A percentile compares a stretch with the other conserved stretches of the same genome.
Conservation (phyloP, 73 alveolate species). For the Symbiodinium pilosum region DNA sequence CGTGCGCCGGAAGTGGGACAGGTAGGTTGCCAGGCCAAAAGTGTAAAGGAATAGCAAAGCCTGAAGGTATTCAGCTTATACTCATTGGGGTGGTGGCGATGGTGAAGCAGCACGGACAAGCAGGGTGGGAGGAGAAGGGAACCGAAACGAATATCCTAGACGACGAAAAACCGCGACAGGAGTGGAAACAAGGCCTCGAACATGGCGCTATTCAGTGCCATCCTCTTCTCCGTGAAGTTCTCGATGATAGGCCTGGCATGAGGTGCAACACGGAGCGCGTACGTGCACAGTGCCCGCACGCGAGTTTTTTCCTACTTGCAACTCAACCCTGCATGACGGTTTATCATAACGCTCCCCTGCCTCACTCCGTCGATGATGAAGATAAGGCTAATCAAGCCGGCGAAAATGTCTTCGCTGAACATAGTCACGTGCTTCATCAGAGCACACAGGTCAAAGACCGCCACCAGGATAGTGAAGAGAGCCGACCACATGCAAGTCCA, state of each 20-base stretch:
- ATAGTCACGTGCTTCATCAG: slow-evolving; percentile 66
- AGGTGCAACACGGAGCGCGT: not conserved
- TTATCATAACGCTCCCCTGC: not conserved
- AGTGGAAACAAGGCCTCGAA: not conserved
- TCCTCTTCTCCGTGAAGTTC: slow-evolving; percentile 6
- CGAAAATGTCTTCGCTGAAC: slow-evolving; percentile 78
- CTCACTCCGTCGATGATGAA: slow-evolving; percentile 76
- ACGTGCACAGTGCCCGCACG: not conserved
- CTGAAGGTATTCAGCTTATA: no score
- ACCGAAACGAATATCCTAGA: not conserved
- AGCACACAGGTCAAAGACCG: slow-evolving; percentile 40
- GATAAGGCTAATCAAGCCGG: slow-evolving; percentile 51
- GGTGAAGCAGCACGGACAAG: no score
- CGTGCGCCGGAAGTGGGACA: not conserved
- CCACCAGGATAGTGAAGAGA: slow-evolving; percentile 6
- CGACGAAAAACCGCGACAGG: not conserved
- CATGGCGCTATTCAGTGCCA: not conserved
- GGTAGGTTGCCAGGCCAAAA: not conserved
- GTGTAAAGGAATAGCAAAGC: not conserved
- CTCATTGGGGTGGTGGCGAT: no score
- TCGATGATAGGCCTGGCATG: slow-evolving; percentile 37
- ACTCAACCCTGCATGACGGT: not conserved
- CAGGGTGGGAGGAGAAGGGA: not conserved
- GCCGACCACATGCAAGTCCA: slow-evolving; percentile 24
- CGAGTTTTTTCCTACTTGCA: not conserved